Base-by-base conservation (phyloP, 2,329 filamentous ascomycete genomes). In the Xylariaceae sp. region DNA sequence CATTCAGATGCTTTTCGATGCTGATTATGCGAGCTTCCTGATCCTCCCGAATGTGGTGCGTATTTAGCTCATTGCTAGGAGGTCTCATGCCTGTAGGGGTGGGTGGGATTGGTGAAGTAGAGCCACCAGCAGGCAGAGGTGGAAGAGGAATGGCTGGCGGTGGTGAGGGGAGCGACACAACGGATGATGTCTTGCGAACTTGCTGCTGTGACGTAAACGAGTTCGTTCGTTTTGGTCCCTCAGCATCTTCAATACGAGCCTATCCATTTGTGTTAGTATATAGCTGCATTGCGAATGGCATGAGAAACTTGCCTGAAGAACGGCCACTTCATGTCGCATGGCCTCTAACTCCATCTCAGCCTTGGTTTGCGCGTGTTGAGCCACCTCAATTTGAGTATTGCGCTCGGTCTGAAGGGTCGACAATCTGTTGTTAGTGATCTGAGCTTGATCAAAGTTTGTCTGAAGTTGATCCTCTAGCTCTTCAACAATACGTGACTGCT, bases 401-500 rank as follows among this genome's bases (percentile, higher is more conserved):
- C 86, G 85, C 69, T 91, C 87, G 15, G 82, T 81, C 64, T 90
- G 86, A 43, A 92, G 76, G 42, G 87, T 85, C 45, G 91, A 96
- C 46, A 97, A 74, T 47, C 92, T 85, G 71, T 96, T 95, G 68
- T 82, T 90, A 11, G 86, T 85, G 52, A 83, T 76, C 64, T 96
- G 89, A 52, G 92, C 90, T 66, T 96, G 89, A 64, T 99, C 94
- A 69, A 90, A 99, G 71, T 94, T 96, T 66, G 81, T 89, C 65
- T 92, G 91, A 47, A 99, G 83, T 69, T 99, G 94, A 62, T 97
- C 92, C 70, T 99, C 94, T 5, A 99, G 83, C 71, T 99, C 92
- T 67, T 97, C 90, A 9, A 99, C 89, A 11, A 99, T 76, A 18
- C 90, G 84, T 39, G 89, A 87, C 68, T 94, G 95, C 78, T 95